Evolutionary conservation across 495 filamentous ascomycete species (phyloP), one percentile per base, ranked within the genome.

Genomic region (Letharia columbiana): DNA sequence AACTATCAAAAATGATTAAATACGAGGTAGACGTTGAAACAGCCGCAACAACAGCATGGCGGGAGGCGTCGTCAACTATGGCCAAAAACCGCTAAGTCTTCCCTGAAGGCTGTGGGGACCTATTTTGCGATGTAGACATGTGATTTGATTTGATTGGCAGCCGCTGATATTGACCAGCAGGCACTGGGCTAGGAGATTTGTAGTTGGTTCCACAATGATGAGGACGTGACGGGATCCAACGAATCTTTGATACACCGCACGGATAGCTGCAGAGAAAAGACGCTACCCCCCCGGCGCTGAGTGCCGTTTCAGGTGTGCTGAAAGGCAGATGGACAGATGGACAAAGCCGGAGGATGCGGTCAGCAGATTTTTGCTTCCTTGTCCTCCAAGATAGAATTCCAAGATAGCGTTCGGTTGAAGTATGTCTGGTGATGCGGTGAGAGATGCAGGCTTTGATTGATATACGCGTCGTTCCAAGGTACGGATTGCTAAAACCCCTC

Each of bases 191-290:
- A 57, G 52, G 31, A 57, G 17, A 20, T 37, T 17, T 57, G 54
- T 57, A 57, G 13, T 57, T 6, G 6, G 17, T 18, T 11, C 15
- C 33, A 57, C 1, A 2, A 37, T 20, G 54, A 4, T 35, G 17
- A 45, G 42, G 39, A 9, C 47, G 18, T 47, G 28, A 45, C 31
- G 58, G 63, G 63, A 45, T 60, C 52, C 56, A 60, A 45, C 63
- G 33, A 60, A 60, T 45, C 44, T 50, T 37, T 40, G 42, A 35
- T 40, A 23, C 35, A 37, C 40, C 63, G 31, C 37, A 62, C 33
- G 63, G 17, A 40, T 65, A 60, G 40, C 63, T 49, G 63, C 63
- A 65, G 63, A n/a, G 23, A 44, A 50, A 41, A 65, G 54, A 57
- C 42, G n/a, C 42, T 42, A 18, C 54, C 52, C 52, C 41, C 40